Percentiles rank a stretch among this genome's conserved stretches.
Evolutionary conservation across 148 eudicot genomes (phyloP).

Genomic region (Rhododendron williamsianum): DNA sequence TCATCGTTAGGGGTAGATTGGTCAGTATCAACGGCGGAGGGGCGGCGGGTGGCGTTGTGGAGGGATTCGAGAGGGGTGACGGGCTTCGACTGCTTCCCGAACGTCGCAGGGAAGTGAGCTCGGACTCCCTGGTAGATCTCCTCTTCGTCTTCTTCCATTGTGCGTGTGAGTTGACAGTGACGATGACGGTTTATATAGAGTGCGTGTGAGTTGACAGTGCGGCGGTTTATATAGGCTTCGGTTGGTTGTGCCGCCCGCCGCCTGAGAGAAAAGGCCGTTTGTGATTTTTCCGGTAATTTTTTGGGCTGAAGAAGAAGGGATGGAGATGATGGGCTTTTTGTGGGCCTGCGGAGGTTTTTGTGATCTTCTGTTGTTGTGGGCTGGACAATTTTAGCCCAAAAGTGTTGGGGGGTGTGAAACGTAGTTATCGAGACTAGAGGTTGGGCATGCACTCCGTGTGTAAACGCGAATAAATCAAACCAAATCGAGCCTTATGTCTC

Average conservation of each 20-base stretch:
- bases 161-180: too few relatives aligned
- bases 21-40: constrained; percentile 13
- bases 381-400: background rate
- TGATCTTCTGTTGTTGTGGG: background rate
- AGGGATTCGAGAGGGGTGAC: constrained; percentile 59
- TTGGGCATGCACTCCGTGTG: too few relatives aligned
- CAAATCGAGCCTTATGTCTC: too few relatives aligned
- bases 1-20: background rate
- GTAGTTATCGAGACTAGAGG: background rate
- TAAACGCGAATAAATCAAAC: too few relatives aligned
- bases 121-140: constrained; percentile 70
- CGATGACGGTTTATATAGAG: too few relatives aligned
- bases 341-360: background rate
- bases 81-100: constrained; percentile 77
- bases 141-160: constrained; percentile 50
- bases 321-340: background rate
- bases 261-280: background rate
- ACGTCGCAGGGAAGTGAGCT: constrained; percentile 59
- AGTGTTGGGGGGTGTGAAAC: background rate
- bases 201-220: background rate
- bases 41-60: constrained; percentile 77
- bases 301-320: background rate
- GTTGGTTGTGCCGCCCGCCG: background rate
- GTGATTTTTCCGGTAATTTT: background rate
- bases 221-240: background rate